Percentiles rank a stretch among this genome's conserved stretches.
phyloP scores from a whole-genome alignment of 1,139 yeast genomes.

The Chernovozyma sophiae-reginae region DNA sequence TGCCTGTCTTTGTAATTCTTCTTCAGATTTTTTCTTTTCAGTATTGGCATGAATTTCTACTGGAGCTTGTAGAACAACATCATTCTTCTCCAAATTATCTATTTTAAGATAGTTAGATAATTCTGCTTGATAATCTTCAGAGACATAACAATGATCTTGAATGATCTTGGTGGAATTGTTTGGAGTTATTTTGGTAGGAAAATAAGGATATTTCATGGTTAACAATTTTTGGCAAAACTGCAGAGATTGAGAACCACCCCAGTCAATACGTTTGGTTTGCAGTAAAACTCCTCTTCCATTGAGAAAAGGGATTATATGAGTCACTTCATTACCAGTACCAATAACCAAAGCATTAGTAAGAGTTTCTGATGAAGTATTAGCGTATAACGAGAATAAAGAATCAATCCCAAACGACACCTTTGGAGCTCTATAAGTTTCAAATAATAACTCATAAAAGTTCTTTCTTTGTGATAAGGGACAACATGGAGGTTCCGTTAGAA shows the following conservation, averaged over 20 bases:
- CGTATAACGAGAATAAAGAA: constrained; percentile 68
- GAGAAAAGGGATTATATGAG: constrained; percentile 78
- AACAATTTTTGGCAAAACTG: constrained; percentile 61
- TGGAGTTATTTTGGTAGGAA: constrained; percentile 67
- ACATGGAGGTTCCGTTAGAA: constrained; percentile 77
- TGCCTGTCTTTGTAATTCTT: constrained; percentile 72
- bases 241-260: constrained; percentile 83
- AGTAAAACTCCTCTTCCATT: constrained; percentile 60
- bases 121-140: constrained; percentile 65
- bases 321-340: constrained; percentile 78
- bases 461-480: constrained; percentile 66
- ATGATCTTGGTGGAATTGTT: constrained; percentile 66
- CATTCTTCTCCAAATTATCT: constrained; percentile 60
- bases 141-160: constrained; percentile 75
- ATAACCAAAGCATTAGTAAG: constrained; percentile 64
- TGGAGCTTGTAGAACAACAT: constrained; percentile 81
- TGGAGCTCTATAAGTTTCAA: constrained; percentile 76
- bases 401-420: constrained; percentile 79
- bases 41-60: constrained; percentile 43
- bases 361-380: constrained; percentile 34
- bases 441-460: constrained; percentile 73
- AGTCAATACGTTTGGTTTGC: constrained; percentile 77
- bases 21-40: constrained; percentile 74
- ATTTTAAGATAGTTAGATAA: constrained; percentile 53
- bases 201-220: constrained; percentile 83